These are phyloP conservation scores for Trichoderma sp. DNA, from an alignment of 2,329 filamentous ascomycete genomes.

Conservation along the genomic window DNA sequence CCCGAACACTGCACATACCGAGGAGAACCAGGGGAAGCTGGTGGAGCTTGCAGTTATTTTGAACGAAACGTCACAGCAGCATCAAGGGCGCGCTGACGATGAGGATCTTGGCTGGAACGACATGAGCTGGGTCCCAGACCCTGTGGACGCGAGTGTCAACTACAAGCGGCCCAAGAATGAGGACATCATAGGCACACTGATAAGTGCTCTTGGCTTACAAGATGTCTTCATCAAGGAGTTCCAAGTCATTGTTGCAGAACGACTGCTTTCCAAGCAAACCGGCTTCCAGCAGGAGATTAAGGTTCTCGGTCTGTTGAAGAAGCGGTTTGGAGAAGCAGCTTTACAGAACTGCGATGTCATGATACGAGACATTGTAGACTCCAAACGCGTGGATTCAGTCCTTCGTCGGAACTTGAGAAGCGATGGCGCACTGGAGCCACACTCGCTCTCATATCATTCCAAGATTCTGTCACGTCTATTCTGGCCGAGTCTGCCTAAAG, in stretches of 20 bases:
- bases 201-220: slow-evolving; percentile 82
- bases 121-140: slow-evolving; percentile 89
- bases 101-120: slow-evolving; percentile 86
- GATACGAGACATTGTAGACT: slow-evolving; percentile 89
- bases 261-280: slow-evolving; percentile 64
- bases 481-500: slow-evolving; percentile 79
- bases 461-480: slow-evolving; percentile 90
- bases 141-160: slow-evolving; percentile 86
- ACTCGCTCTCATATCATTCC: slow-evolving; percentile 57
- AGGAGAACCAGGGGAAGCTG: slow-evolving; percentile 49
- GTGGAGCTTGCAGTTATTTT: slow-evolving; percentile 67
- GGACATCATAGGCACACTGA: slow-evolving; percentile 87
- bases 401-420: slow-evolving; percentile 50
- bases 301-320: slow-evolving; percentile 82
- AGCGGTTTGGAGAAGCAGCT: slow-evolving; percentile 79
- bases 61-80: slow-evolving; percentile 56
- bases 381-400: slow-evolving; percentile 65
- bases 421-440: slow-evolving; percentile 20
- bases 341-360: slow-evolving; percentile 96
- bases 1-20: slow-evolving; percentile 50
- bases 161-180: slow-evolving; percentile 86
- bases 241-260: slow-evolving; percentile 81
- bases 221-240: slow-evolving; percentile 95
- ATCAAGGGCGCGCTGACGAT: slow-evolving; percentile 53
- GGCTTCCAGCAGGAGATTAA: slow-evolving; percentile 76